Base-by-base conservation (phyloP, 225 moss, liverwort and hornwort species). In the Bryum argenteum region DNA sequence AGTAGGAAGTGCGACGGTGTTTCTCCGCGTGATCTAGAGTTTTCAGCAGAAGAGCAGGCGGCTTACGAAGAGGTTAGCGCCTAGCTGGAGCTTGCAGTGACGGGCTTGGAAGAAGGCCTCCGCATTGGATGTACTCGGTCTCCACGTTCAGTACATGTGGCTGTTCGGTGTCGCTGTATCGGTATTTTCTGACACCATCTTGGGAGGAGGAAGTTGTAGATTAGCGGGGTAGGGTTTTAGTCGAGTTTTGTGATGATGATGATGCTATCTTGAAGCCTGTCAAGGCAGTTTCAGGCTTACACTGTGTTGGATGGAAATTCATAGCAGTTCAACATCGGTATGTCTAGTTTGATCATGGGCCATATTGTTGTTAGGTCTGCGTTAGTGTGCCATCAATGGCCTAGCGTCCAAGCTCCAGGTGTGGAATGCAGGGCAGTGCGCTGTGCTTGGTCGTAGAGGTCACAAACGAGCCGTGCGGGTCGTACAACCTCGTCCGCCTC, bases 101-200 rank as follows among this genome's bases (percentile, higher is more conserved):
- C n/a, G 13, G n/a, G 63, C 15, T 61, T n/a, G n/a, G 10, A 22
- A 50, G 24, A 57, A 67, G 67, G 42, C 42, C 40, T 48, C 48
- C 20, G 56, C 63, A 42, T 66, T 76, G 71, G 71, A 71, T 62
- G 61, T 41, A 48, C 54, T 71, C 47, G 41, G 39, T 66, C 66
- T 21, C 74, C 60, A 53, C 76, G 21, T 56, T 71, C 71, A 62
- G 72, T 76, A 76, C 43, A 72, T 80, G 71, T 80, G 72, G 72
- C 68, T 77, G 64, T 54, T 73, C 64, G 68, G 63, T 72, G 77
- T 77, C 11, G 53, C 63, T 48, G 69, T 77, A 58, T 72, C 52
- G 72, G 73, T 81, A 77, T 52, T 53, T 45, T 73, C 69, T 64
- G 44, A 11, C 72, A 72, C 72, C 69, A 81, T 77, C 72, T 63